Percentiles rank a stretch among this genome's conserved stretches.
Conservation (phyloP, 495 filamentous ascomycete genomes). For the Aspergillus steynii region DNA sequence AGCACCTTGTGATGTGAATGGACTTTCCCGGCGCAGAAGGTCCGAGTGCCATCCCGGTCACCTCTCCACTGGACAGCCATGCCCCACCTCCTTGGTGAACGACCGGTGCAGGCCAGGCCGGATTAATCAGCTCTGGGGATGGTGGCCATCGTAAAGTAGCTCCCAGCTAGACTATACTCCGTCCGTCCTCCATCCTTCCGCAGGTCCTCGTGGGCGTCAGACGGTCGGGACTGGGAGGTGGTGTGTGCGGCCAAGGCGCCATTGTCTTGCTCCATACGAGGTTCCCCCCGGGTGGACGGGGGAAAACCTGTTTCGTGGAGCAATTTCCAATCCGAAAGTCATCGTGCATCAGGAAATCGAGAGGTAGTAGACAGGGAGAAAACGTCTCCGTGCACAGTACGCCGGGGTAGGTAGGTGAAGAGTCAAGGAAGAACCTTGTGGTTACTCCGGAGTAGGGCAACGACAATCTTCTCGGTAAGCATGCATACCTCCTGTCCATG, state of each 20-base stretch:
- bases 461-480: no score
- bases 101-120: background rate
- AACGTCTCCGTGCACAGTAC: no score
- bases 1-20: slow-evolving; percentile 14
- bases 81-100: slow-evolving; percentile 14
- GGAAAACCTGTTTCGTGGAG: background rate
- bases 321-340: background rate
- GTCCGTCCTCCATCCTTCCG: no score
- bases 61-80: background rate
- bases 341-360: background rate
- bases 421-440: no score
- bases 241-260: background rate
- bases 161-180: no score
- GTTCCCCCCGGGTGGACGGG: background rate
- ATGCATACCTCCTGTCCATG: no score
- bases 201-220: no score
- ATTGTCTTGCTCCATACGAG: background rate
- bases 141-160: no score
- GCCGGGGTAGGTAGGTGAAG: no score
- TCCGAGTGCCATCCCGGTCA: slow-evolving; percentile 18
- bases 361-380: no score
- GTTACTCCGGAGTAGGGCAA: no score
- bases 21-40: background rate
- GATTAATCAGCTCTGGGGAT: background rate
- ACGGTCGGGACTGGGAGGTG: no score